A percentile compares a stretch with the other conserved stretches of the same genome.
phyloP scores from a whole-genome alignment of 2,329 filamentous ascomycete genomes.

The Colletotrichum tanaceti region DNA sequence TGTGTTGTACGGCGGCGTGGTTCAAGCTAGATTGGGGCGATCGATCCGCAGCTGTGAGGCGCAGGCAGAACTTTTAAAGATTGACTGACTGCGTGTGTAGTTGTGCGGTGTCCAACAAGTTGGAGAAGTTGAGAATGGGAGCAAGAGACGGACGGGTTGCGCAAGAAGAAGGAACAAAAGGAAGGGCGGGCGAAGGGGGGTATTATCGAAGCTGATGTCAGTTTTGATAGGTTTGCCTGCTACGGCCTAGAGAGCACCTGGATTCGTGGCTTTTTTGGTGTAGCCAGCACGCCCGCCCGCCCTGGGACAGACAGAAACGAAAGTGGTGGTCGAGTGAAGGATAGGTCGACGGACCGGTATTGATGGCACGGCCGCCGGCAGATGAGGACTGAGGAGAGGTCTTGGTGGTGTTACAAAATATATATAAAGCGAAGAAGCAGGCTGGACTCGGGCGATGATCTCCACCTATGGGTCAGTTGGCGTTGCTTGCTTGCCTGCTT shows the following conservation, averaged over 20 bases:
- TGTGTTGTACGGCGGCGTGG: conserved; percentile 10
- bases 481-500: conserved; percentile 16
- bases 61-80: conserved; percentile 11
- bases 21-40: neutral
- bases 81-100: neutral
- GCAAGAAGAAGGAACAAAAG: neutral
- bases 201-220: neutral
- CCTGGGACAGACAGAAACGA: conserved; percentile 7
- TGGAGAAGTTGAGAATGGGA: neutral
- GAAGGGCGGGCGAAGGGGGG: conserved; percentile 9
- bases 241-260: neutral
- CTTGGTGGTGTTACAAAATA: conserved; percentile 27
- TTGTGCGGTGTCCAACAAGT: neutral
- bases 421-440: conserved; percentile 4
- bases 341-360: conserved; percentile 5
- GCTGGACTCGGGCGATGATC: conserved; percentile 30
- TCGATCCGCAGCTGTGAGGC: neutral
- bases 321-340: conserved; percentile 14
- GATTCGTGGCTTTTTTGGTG: conserved; percentile 9
- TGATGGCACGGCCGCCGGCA: conserved; percentile 25
- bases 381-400: neutral
- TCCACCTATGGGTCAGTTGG: conserved; percentile 12
- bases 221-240: conserved; percentile 4
- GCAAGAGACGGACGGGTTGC: conserved; percentile 3
- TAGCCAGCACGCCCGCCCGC: neutral